phyloP scores from a whole-genome alignment of 73 alveolate genomes.

The Paramecium sonneborni region DNA sequence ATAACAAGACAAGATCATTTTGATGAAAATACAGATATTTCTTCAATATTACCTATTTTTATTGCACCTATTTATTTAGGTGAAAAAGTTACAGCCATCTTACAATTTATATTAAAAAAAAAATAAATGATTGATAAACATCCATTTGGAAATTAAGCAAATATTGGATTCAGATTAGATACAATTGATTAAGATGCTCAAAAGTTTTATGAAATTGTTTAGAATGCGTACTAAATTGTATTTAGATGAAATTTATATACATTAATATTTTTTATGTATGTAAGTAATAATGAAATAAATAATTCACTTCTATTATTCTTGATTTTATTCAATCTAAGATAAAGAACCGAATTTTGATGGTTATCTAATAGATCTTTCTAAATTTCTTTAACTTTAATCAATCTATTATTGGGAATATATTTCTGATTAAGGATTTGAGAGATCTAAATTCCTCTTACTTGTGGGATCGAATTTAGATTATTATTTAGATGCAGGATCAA shows the following conservation, averaged over 20 bases:
- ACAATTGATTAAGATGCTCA: conserved; percentile 35
- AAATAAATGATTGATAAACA: conserved; percentile 12
- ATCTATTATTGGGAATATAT: neutral
- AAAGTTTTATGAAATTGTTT: conserved; percentile 26
- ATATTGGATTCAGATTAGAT: conserved; percentile 19
- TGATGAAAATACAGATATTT: conserved; percentile 47
- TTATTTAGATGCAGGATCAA: neutral
- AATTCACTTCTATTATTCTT: neutral
- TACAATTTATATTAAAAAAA: conserved; percentile 8
- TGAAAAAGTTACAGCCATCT: conserved; percentile 21
- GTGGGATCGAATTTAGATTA: neutral
- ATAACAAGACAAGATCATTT: neutral
- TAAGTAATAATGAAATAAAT: neutral
- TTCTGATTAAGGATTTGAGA: neutral
- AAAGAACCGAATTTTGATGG: neutral
- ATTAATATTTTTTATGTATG: neutral
- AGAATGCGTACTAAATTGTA: conserved; percentile 16
- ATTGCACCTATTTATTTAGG: neutral
- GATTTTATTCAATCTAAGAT: neutral
- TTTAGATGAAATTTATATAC: neutral
- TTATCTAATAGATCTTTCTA: neutral
- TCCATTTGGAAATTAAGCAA: conserved; percentile 53
- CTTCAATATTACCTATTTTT: conserved; percentile 29
- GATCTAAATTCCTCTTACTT: neutral
- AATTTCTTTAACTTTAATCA: neutral